A percentile compares a stretch with the other conserved stretches of the same genome.
phyloP scores from a whole-genome alignment of 1,139 yeast genomes.

The Nakaseomyces uthaithaninus region DNA sequence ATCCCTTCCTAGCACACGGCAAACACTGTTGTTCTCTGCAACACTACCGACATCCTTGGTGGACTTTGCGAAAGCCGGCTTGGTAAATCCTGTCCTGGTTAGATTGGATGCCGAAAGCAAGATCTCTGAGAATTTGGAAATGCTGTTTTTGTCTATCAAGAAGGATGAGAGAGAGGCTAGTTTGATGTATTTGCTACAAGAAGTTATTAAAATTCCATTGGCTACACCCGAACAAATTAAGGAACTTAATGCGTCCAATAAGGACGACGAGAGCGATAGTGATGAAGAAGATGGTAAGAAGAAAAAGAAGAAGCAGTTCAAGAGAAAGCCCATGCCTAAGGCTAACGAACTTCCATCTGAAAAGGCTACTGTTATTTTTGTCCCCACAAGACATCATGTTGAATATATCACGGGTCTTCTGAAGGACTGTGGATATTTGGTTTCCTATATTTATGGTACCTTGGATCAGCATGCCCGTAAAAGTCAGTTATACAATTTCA shows the following conservation, averaged over 20 bases:
- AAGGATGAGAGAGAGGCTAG: conserved; percentile 88
- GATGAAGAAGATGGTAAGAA: conserved; percentile 32
- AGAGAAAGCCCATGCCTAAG: conserved; percentile 56
- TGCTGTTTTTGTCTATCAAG: conserved; percentile 78
- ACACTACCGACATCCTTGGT: conserved; percentile 88
- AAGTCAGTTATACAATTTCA: conserved; percentile 75
- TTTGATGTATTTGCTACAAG: conserved; percentile 63
- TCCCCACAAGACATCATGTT: conserved; percentile 96
- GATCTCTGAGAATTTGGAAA: conserved; percentile 80
- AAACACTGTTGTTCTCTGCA: conserved; percentile 86
- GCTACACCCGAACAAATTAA: conserved; percentile 61
- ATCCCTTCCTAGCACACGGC: conserved; percentile 72
- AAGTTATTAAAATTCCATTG: conserved; percentile 74
- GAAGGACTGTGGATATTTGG: conserved; percentile 73
- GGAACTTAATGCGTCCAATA: conserved; percentile 45
- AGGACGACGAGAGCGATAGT: conserved; percentile 39
- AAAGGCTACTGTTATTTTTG: conserved; percentile 83
- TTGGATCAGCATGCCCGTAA: conserved; percentile 92
- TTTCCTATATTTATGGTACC: conserved; percentile 86
- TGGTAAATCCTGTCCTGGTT: conserved; percentile 83
- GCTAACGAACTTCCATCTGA: conserved; percentile 81
- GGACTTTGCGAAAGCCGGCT: conserved; percentile 95
- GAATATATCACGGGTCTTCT: conserved; percentile 72
- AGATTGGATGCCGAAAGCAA: conserved; percentile 88
- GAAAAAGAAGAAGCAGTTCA: conserved; percentile 35